Evolutionary conservation across 331 rosid species (phyloP), one percentile per base, ranked within the genome.

Genomic region (Phaseolus coccineus): DNA sequence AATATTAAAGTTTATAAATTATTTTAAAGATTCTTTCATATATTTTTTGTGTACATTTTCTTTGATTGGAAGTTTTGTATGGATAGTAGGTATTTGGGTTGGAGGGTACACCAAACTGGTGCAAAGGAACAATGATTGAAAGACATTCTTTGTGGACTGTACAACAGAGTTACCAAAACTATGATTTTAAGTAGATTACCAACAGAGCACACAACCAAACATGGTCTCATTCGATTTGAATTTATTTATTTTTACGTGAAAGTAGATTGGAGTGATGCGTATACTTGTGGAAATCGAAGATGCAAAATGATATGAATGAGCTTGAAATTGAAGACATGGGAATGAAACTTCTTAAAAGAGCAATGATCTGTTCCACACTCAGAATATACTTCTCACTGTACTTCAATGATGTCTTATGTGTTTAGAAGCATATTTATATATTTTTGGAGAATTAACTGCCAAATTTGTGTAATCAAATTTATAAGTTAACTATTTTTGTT

Each of bases 91-190:
- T 62, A 62, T 2, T 62, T 62, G 46, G 46, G 69, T 28, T 19
- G 72, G 72, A 22, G 47, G 63, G 80, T 48, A 62, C 62, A n/a
- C 10, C 62, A 62, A 15, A 30, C 71, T 11, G 50, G 31, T 63
- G 79, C 71, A 62, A 47, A 62, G 71, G 24, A 30, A 47, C 50
- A 76, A 47, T 76, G 72, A 76, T 76, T 76, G 72, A 16, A 47
- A 61, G 62, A 62, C 62, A 62, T 31, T 62, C 62, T 76, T 47
- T 75, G 9, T 22, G 13, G 12, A 52, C 35, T 71, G 42, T 33
- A 52, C 15, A 33, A 46, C 44, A 27, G 28, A 44, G 70, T 40
- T 12, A 58, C 44, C 55, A 57, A 57, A 73, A 33, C 16, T 24
- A 73, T 57, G 1, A 15, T 40, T 13, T 57, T 33, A 5, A 19